Evolutionary conservation across 345 rosid species (phyloP).

Genomic region (Excoecaria cochinchinensis): DNA sequence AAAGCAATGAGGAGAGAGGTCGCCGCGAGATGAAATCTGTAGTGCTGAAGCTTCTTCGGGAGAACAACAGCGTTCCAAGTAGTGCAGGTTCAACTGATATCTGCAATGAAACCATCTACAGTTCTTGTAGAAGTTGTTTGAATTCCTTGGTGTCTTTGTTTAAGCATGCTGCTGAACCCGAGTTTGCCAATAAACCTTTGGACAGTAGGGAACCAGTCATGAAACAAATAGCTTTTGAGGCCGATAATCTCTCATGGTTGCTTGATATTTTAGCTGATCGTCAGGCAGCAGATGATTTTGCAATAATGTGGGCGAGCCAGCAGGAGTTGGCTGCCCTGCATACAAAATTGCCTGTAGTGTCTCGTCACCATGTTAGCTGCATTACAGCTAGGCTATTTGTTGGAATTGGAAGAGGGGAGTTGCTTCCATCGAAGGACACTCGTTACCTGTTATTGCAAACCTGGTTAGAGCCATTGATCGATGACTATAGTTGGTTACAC

Average conservation of each 20-base stretch:
- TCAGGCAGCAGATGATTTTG: conserved; percentile 84
- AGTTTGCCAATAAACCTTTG: conserved; percentile 26
- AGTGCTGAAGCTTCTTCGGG: conserved; percentile 86
- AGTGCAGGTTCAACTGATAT: conserved; percentile 48
- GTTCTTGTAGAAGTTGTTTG: conserved; percentile 65
- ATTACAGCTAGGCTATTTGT: conserved; percentile 74
- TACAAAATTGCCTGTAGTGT: conserved; percentile 58
- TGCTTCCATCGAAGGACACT: conserved; percentile 82
- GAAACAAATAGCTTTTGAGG: conserved; percentile 72
- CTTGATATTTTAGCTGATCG: conserved; percentile 78
- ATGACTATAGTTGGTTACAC: conserved; percentile 91
- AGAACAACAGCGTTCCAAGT: conserved; percentile 52
- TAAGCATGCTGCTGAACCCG: conserved; percentile 55
- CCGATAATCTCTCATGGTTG: conserved; percentile 88
- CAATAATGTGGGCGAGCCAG: conserved; percentile 74
- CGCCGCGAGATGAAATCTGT: conserved; percentile 88
- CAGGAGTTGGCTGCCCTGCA: conserved; percentile 72
- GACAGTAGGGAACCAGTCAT: conserved; percentile 46
- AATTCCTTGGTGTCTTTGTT: conserved; percentile 55
- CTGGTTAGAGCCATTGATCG: conserved; percentile 90
- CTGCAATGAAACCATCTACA: conserved; percentile 64
- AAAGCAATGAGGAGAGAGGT: conserved; percentile 86
- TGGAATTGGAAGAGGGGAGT: conserved; percentile 90
- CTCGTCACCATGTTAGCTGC: conserved; percentile 85
- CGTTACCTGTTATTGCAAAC: conserved; percentile 63